Evolutionary conservation across 306 rosid species (phyloP).

Genomic region (Albizia julibrissin): DNA sequence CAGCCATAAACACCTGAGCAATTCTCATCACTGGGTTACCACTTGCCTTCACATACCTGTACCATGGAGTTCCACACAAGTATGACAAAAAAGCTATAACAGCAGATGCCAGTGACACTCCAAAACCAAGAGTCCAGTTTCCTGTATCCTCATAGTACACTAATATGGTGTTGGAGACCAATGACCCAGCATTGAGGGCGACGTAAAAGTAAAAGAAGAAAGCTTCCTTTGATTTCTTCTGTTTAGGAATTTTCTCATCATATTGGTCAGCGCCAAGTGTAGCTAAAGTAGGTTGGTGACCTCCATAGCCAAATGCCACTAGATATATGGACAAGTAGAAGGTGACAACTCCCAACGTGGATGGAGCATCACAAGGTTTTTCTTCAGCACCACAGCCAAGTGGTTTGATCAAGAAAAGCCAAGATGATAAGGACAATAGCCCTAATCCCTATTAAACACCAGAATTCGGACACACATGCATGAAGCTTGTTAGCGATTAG

Average conservation of each 20-base stretch:
- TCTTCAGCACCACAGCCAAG: conserved; percentile 53
- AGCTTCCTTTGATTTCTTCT: conserved; percentile 42
- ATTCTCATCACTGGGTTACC: conserved; percentile 65
- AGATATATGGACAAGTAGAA: conserved; percentile 65
- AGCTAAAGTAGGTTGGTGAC: conserved; percentile 71
- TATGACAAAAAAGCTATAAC: conserved; percentile 46
- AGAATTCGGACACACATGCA: background rate
- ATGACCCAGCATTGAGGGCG: conserved; percentile 59
- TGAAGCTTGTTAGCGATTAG: background rate
- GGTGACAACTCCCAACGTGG: conserved; percentile 39
- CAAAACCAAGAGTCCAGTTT: conserved; percentile 62
- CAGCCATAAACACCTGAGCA: conserved; percentile 54
- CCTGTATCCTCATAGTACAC: conserved; percentile 66
- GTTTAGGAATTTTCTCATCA: conserved; percentile 51
- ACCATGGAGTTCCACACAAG: conserved; percentile 48
- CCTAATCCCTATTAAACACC: conserved; percentile 52
- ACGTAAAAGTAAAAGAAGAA: conserved; percentile 68
- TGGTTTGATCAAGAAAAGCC: conserved; percentile 60
- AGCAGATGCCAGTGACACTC: conserved; percentile 51
- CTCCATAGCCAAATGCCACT: conserved; percentile 73
- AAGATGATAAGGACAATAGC: conserved; percentile 49
- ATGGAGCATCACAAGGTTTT: conserved; percentile 40
- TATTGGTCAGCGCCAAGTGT: conserved; percentile 75
- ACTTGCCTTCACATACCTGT: conserved; percentile 49
- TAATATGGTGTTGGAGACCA: conserved; percentile 61